These are phyloP conservation scores for Cochlearia excelsa DNA, from an alignment of 345 rosid genomes.

Conservation along the genomic window DNA sequence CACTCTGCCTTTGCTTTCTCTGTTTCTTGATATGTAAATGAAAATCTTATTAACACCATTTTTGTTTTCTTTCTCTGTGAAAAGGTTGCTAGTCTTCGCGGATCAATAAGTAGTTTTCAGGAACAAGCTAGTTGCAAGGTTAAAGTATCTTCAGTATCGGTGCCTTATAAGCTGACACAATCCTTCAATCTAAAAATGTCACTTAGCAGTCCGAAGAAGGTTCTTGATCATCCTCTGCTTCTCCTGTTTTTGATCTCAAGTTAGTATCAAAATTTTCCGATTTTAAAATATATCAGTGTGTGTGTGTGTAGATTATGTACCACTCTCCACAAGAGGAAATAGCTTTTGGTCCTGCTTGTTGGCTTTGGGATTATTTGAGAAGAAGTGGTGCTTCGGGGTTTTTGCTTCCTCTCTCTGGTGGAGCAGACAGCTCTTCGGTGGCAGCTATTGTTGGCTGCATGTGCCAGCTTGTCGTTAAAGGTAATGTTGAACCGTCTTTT, in stretches of 20 bases:
- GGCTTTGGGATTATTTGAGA: conserved; percentile 98
- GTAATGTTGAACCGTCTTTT: conserved; percentile 34
- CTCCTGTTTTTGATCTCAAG: not conserved
- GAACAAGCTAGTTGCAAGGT: conserved; percentile 81
- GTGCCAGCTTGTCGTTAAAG: conserved; percentile 98
- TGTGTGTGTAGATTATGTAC: conserved; percentile 56
- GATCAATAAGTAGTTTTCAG: conserved; percentile 83
- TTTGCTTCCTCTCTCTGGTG: conserved; percentile 97
- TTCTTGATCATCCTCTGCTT: conserved; percentile 30
- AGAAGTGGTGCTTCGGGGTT: conserved; percentile 98
- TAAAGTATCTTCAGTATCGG: conserved; percentile 60
- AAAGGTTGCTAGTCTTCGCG: conserved; percentile 93
- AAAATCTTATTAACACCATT: not conserved
- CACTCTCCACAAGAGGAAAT: conserved; percentile 95
- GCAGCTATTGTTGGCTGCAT: conserved; percentile 99
- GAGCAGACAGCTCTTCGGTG: conserved; percentile 93
- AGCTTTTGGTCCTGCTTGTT: conserved; percentile 93
- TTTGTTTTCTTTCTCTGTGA: conserved; percentile 27
- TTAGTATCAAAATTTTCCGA: not conserved
- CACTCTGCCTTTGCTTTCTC: conserved; percentile 10
- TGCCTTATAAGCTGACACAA: conserved; percentile 65
- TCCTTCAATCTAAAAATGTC: conserved; percentile 61
- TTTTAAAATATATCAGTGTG: conserved; percentile 4
- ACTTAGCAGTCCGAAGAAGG: conserved; percentile 78
- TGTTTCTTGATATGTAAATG: conserved; percentile 2